Evolutionary conservation across 1,139 yeast genomes (phyloP).

Genomic region (Pichia sp.): DNA sequence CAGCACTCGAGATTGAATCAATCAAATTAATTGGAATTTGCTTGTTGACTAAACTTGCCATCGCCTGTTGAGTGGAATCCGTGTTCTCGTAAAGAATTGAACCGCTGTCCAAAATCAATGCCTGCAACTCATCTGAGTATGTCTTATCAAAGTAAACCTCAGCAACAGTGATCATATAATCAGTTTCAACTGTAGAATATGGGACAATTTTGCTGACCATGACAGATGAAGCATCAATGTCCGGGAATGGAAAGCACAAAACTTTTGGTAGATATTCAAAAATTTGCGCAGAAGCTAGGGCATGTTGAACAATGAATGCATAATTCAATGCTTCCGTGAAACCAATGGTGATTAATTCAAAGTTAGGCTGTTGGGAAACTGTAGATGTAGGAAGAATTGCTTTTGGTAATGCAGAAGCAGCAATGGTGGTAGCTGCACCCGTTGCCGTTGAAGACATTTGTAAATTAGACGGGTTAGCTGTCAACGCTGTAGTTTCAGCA

Average conservation of each 20-base stretch:
- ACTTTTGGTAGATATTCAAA: conserved; percentile 60
- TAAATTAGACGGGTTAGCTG: conserved; percentile 7
- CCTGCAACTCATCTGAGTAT: conserved; percentile 37
- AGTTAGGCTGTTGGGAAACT: conserved; percentile 35
- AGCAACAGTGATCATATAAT: conserved; percentile 66
- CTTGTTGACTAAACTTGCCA: conserved; percentile 53
- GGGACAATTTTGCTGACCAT: conserved; percentile 59
- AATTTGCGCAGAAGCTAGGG: conserved; percentile 67
- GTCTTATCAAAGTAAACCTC: conserved; percentile 63
- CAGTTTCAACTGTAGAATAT: conserved; percentile 37
- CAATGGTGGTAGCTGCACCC: conserved; percentile 29
- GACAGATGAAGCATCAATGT: conserved; percentile 31
- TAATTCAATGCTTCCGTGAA: conserved; percentile 61
- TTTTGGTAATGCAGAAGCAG: conserved; percentile 48
- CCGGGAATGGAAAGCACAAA: conserved; percentile 43
- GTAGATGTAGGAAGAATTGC: conserved; percentile 53
- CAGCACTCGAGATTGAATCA: conserved; percentile 1
- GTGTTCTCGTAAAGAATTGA: conserved; percentile 47
- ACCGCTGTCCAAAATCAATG: conserved; percentile 32
- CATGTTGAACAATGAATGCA: conserved; percentile 59
- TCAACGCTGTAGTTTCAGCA: conserved; percentile 23
- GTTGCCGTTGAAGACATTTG: conserved; percentile 22
- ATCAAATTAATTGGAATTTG: conserved; percentile 55
- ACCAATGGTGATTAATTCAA: conserved; percentile 57
- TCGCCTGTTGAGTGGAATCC: conserved; percentile 35